Base-by-base conservation (phyloP, 106 monocot genomes). In the Dendrobium officinale region DNA sequence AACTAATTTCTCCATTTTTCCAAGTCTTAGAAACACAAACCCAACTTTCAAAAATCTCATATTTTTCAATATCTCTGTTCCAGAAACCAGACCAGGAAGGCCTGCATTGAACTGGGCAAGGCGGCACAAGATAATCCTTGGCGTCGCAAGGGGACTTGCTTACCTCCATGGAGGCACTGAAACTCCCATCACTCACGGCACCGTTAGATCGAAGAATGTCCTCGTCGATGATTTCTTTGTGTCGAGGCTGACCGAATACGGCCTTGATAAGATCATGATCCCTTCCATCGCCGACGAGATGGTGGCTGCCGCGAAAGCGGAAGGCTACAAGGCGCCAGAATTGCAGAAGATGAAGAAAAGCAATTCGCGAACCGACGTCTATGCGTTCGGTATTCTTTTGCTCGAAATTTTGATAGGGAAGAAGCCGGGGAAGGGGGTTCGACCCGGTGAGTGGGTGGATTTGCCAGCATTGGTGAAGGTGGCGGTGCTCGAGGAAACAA, bases 271-370 rank as follows among this genome's bases (percentile, higher is more conserved):
- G 81, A 80, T 96, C 13, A 82, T 96, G 92, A 83, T 96, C 19
- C 87, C 93, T 0, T 79, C 91, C 7, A 90, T 93, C 13, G 93
- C 96, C 8, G 96, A 90, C 33, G 96, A 93, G 88, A 84, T 96
- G 90, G 44, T 88, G 20, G 77, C 93, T 1, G 80, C 83, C 4
- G 84, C 87, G 1, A 88, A 91, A 75, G 56, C 78, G 0, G 92
- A 90, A 29, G 94, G 96, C 9, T 96, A 92, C 86, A 93, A 89
- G 51, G 94, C 96, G 6, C 94, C 94, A 4, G 94, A 94, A 84
- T 82, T 96, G 68, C 93, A 92, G 78, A 87, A 85, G 80, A 94
- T 89, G 93, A 94, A 85, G 83, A 88, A 81, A 72, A 82, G 88
- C 86, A 84, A 75, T 72, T 42, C 92, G 0, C 82, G 94, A 81